These are phyloP conservation scores for Phytophthora crassamura DNA, from an alignment of 352 stramenopile species.

Conservation along the genomic window DNA sequence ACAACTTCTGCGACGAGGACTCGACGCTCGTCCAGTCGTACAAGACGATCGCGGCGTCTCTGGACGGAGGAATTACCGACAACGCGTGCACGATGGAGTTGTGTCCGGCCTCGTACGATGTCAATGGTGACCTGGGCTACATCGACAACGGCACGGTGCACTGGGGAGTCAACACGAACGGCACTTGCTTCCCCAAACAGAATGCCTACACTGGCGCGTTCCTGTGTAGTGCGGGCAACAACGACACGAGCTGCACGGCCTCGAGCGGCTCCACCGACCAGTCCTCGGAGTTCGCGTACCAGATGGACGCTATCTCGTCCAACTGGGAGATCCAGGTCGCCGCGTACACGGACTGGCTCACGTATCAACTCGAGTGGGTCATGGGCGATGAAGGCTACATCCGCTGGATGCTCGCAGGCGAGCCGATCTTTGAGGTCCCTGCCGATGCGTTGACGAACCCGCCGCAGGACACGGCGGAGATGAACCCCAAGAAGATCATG, in stretches of 20 bases:
- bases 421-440: constrained; percentile 90
- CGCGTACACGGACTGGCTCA: constrained; percentile 85
- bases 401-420: constrained; percentile 80
- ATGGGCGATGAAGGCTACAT: constrained; percentile 60
- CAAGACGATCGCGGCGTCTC: constrained; percentile 38
- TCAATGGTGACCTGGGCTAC: constrained; percentile 49
- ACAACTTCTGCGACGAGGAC: constrained; percentile 57
- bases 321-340: constrained; percentile 87
- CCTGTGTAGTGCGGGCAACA: constrained; percentile 66
- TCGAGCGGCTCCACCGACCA: constrained; percentile 29
- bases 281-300: constrained; percentile 57
- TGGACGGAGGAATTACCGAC: constrained; percentile 53
- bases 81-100: constrained; percentile 49
- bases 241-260: constrained; percentile 32
- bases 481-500: constrained; percentile 90
- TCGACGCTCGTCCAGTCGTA: constrained; percentile 43
- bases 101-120: constrained; percentile 61
- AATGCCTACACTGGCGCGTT: constrained; percentile 69
- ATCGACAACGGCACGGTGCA: constrained; percentile 45
- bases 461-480: constrained; percentile 54
- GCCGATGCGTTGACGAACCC: constrained; percentile 57
- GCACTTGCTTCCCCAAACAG: constrained; percentile 64
- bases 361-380: constrained; percentile 81
- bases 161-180: constrained; percentile 70
- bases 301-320: constrained; percentile 94